Percentiles rank a stretch among this genome's conserved stretches.
Conservation (phyloP, 176 grass and related monocot genomes). For the Oryza coarctata region DNA sequence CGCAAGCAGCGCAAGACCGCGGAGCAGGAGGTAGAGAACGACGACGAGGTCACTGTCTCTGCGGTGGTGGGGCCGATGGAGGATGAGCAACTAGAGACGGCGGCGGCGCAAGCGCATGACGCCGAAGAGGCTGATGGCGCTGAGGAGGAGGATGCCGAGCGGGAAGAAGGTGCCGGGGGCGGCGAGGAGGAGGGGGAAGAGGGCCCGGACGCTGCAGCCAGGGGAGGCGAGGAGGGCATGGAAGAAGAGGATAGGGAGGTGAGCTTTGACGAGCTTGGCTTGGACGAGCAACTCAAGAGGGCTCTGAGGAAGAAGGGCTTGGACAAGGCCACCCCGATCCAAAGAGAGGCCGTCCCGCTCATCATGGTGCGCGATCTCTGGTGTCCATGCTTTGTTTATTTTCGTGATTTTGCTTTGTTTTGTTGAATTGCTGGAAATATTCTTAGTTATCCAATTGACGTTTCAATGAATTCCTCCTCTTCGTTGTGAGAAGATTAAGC, state of each 20-base stretch:
- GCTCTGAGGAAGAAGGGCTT: slow-evolving; percentile 83
- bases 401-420: neutral
- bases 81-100: no score
- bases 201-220: neutral
- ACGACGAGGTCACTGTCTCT: neutral
- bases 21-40: slow-evolving; percentile 7
- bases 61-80: neutral
- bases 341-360: slow-evolving; percentile 79
- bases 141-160: neutral
- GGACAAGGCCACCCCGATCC: slow-evolving; percentile 63
- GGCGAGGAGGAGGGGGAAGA: neutral
- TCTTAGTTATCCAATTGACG: neutral
- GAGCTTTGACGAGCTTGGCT: slow-evolving; percentile 67
- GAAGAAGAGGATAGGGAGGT: slow-evolving; percentile 55
- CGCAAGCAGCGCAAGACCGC: slow-evolving; percentile 15
- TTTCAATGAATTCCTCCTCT: neutral
- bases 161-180: neutral
- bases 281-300: slow-evolving; percentile 81
- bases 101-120: neutral
- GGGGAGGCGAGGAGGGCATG: neutral
- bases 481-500: neutral
- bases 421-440: neutral
- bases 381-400: neutral
- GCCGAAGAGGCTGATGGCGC: neutral
- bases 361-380: slow-evolving; percentile 55